phyloP scores from a whole-genome alignment of 495 filamentous ascomycete species.

The Penicillium manginii region DNA sequence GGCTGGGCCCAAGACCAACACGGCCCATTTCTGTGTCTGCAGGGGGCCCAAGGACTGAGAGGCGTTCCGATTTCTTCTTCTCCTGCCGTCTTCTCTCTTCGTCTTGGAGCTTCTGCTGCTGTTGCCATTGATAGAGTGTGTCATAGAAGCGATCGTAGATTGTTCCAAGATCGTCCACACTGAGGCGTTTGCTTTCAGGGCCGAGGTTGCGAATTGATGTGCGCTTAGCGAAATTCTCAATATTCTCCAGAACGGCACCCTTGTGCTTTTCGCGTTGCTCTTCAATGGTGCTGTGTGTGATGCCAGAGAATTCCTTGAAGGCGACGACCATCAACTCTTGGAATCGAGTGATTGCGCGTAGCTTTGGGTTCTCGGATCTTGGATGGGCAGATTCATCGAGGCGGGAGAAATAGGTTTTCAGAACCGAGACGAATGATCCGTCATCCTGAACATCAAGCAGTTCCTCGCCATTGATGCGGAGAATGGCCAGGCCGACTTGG shows the following conservation, averaged over 20 bases:
- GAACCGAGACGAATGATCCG: conserved; percentile 92
- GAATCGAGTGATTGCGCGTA: conserved; percentile 90
- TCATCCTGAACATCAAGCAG: conserved; percentile 94
- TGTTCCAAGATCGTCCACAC: conserved; percentile 79
- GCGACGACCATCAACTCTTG: conserved; percentile 98
- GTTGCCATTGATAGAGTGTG: conserved; percentile 86
- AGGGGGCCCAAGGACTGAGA: conserved; percentile 45
- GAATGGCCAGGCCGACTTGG: conserved; percentile 92
- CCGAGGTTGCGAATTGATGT: conserved; percentile 96
- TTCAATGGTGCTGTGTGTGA: conserved; percentile 88
- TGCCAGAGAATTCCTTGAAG: conserved; percentile 95
- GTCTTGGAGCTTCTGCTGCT: conserved; percentile 75
- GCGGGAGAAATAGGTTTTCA: conserved; percentile 92
- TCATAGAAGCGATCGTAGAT: conserved; percentile 94
- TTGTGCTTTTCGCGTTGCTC: conserved; percentile 92
- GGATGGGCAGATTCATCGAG: conserved; percentile 96
- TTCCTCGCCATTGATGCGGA: conserved; percentile 97
- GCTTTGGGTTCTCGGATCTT: conserved; percentile 88
- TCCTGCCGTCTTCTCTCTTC: conserved; percentile 66
- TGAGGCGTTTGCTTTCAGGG: conserved; percentile 89
- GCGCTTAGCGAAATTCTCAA: conserved; percentile 95
- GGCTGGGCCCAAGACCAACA: conserved; percentile 85
- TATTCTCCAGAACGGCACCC: conserved; percentile 86
- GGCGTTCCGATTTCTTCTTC: conserved; percentile 58
- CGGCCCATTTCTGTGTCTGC: conserved; percentile 62